Evolutionary conservation across 139 green algal species (phyloP), one percentile per base, ranked within the genome.

Genomic region (Closterium sp.): DNA sequence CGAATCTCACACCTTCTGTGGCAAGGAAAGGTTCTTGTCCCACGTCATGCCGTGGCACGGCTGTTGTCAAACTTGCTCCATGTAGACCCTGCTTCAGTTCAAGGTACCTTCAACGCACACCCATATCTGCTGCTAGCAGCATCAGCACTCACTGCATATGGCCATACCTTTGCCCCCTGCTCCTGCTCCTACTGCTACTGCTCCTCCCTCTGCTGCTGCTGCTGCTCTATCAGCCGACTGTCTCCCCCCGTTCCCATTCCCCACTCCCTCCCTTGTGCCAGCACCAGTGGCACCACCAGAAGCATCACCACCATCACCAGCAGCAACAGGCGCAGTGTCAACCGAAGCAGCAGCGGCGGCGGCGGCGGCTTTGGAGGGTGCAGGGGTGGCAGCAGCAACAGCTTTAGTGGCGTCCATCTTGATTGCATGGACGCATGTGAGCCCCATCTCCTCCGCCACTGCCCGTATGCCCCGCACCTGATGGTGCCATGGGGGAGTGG

Each of bases 341-440:
- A 9, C 79, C 4, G 79, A 5, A 29, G 79, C 24, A 86, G 79
- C 24, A 29, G 79, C 79, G 31, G 84, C 17, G 32, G 22, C n/a
- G 21, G 85, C 4, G 32, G 85, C n/a, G 4, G 27, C 21, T 30
- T 19, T 31, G 38, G 38, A 50, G 38, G 5, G 38, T 50, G 85
- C 27, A 21, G 85, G 19, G 1, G 85, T 9, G 32, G 85, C n/a
- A 31, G 85, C 85, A 90, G 73, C 22, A 79, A 92, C 90, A 17
- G 70, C 38, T 70, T 2, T 93, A 13, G 93, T 97, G 4, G 97
- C 95, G 91, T 99, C 97, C 94, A 97, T 97, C 31, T 97, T 97
- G 91, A 95, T 95, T 1, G 97, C 96, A 21, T 91, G 90, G 24
- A 99, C 94, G 94, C 94, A 96, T 9, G 70, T 95, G 13, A 97